Evolutionary conservation across 108 stramenopile genomes (phyloP).

Genomic region (Nitzschia sp.): DNA sequence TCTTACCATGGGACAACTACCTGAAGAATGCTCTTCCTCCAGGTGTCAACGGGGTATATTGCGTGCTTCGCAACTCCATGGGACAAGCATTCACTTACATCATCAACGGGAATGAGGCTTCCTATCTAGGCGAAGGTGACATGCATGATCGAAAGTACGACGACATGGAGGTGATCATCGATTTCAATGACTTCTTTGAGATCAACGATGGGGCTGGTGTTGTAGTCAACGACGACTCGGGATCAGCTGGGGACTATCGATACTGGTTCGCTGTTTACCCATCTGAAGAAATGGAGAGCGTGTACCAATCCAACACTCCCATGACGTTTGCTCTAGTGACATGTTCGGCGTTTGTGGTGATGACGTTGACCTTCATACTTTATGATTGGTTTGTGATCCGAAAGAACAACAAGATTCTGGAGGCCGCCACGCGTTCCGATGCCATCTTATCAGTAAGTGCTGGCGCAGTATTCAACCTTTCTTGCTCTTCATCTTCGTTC

Average conservation of each 20-base stretch:
- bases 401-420: slow-evolving; percentile 5
- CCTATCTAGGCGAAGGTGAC: slow-evolving; percentile 52
- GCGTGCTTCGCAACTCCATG: slow-evolving; percentile 8
- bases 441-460: slow-evolving; percentile 1
- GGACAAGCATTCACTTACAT: slow-evolving; percentile 42
- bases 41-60: neutral
- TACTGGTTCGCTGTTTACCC: slow-evolving; percentile 16
- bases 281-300: neutral
- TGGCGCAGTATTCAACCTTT: too few relatives aligned
- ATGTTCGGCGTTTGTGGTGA: neutral
- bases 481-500: too few relatives aligned
- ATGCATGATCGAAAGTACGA: slow-evolving; percentile 51
- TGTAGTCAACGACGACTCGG: neutral
- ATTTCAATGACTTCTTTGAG: neutral
- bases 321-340: neutral
- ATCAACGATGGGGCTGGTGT: neutral
- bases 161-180: slow-evolving; percentile 2
- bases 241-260: neutral
- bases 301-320: neutral
- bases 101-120: slow-evolving; percentile 43
- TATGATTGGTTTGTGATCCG: slow-evolving; percentile 7
- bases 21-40: slow-evolving; percentile 4
- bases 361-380: slow-evolving; percentile 1
- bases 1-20: slow-evolving; percentile 10
- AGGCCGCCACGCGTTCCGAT: neutral